Conservation (phyloP, 2,329 filamentous ascomycete species). For the Fusarium stilboides region DNA sequence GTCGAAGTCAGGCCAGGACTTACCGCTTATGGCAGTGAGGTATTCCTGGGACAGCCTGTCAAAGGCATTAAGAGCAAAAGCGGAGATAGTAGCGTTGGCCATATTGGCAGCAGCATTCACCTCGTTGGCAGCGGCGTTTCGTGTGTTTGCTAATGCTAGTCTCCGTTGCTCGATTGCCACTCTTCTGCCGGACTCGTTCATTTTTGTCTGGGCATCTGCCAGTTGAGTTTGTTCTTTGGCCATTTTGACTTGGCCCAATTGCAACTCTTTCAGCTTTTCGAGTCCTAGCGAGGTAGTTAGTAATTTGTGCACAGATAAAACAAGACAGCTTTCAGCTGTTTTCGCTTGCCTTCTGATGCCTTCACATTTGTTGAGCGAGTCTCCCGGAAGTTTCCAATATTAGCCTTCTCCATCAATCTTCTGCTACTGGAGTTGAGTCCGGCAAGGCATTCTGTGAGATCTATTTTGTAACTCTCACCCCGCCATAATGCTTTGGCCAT, state of each 20-base stretch:
- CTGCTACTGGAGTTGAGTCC: not conserved
- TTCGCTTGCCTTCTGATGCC: not conserved
- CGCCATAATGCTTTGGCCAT: not conserved
- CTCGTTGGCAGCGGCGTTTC: not conserved
- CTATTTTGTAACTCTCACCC: not conserved
- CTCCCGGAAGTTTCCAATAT: not conserved
- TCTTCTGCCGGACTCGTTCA: fast-evolving
- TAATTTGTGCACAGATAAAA: no score
- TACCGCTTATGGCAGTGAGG: not conserved
- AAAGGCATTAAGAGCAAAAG: not conserved
- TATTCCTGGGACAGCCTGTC: not conserved
- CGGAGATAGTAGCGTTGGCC: not conserved
- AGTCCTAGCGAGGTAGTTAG: not conserved
- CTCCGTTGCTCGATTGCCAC: not conserved
- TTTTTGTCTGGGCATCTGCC: not conserved
- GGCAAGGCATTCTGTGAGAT: not conserved
- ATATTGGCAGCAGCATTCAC: not conserved
- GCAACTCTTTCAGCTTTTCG: not conserved
- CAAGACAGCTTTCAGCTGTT: fast-evolving
- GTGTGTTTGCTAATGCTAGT: not conserved
- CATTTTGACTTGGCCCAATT: not conserved
- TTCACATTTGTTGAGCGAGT: not conserved
- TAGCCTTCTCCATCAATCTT: not conserved
- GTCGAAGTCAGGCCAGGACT: not conserved
- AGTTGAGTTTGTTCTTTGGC: not conserved